A percentile compares a stretch with the other conserved stretches of the same genome.
These are phyloP conservation scores for Beta lomatogona DNA, from an alignment of 179 eudicot genomes.

Conservation along the genomic window DNA sequence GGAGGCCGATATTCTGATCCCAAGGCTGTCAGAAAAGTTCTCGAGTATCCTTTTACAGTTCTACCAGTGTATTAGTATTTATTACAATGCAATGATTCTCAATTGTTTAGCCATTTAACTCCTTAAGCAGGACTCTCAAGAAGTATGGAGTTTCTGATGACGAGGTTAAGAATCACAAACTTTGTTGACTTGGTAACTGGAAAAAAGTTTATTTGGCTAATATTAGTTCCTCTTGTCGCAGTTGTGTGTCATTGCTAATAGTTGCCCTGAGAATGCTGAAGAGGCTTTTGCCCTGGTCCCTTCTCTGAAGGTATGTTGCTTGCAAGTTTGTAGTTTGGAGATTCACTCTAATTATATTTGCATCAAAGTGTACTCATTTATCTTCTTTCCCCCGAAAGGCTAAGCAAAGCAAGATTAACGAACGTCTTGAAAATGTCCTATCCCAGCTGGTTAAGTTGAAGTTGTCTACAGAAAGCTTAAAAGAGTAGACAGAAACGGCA, in stretches of 20 bases:
- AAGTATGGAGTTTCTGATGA: conserved; percentile 67
- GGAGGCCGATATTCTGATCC: conserved; percentile 53
- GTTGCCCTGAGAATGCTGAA: conserved; percentile 60
- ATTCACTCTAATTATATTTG: background rate
- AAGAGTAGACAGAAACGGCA: conserved; percentile 21
- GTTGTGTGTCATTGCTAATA: conserved; percentile 81
- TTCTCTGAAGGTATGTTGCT: conserved; percentile 64
- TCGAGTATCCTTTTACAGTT: conserved; percentile 73
- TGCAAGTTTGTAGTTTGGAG: background rate
- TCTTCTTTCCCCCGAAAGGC: conserved; percentile 36
- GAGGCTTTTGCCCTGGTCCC: conserved; percentile 80
- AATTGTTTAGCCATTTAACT: conserved; percentile 50
- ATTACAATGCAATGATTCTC: conserved; percentile 9
- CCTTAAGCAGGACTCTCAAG: conserved; percentile 59
- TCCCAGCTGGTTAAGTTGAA: conserved; percentile 52
- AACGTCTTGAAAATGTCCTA: conserved; percentile 55
- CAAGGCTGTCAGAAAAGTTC: conserved; percentile 54
- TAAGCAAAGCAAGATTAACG: conserved; percentile 53
- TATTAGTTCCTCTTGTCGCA: conserved; percentile 31
- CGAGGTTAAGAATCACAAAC: conserved; percentile 49
- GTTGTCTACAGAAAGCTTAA: conserved; percentile 29
- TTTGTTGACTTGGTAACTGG: background rate
- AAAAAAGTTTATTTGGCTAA: background rate
- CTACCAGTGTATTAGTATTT: background rate
- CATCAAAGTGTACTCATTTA: background rate